Base-by-base conservation (phyloP, 352 stramenopile species). In the Phytophthora cactorum region DNA sequence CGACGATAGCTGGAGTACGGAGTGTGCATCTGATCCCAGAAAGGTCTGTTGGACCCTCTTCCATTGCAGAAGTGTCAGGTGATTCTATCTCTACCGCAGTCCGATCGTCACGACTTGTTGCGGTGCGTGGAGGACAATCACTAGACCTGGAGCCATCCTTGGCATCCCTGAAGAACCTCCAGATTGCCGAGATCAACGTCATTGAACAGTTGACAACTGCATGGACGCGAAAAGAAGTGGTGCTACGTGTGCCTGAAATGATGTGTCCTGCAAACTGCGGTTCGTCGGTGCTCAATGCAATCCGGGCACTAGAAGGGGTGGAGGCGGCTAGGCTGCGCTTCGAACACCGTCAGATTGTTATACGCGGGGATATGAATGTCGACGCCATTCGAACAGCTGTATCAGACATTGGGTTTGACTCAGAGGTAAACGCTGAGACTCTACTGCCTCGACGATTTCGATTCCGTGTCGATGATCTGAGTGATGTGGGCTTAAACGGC, bases 181-280 rank as follows among this genome's bases (percentile, higher is more conserved):
- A 75, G 4, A n/a, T 89, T 54, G 57, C 72, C 6, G 54, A 72
- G 2, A 70, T 79, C 11, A 41, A 62, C 39, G 46, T 91, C 6
- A 47, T 88, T 12, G 73, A 85, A 31, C 63, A 77, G n/a, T 69
- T 59, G 7, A 61, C 70, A 22, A 71, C 77, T 36, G 27, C 50
- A 9, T 93, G 85, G 85, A 67, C 72, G 11, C 66, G 62, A 36
- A 90, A 90, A 64, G 79, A 93, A 66, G 70, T 93, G 36, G 81
- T 90, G 28, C 53, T 95, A 10, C 64, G 69, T 17, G 79, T 95
- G 10, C 67, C 77, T 28, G 88, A 88, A 22, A 95, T 95, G 82
- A 95, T 95, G 86, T 95, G 88, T 54, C 74, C 82, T 14, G 76
- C 72, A 38, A 93, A 92, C 47, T 95, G 88, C 49, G 88, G 88